Evolutionary conservation across 176 grass and related monocot species (phyloP), one percentile per base, ranked within the genome.

Genomic region (Tillandsia leiboldiana): DNA sequence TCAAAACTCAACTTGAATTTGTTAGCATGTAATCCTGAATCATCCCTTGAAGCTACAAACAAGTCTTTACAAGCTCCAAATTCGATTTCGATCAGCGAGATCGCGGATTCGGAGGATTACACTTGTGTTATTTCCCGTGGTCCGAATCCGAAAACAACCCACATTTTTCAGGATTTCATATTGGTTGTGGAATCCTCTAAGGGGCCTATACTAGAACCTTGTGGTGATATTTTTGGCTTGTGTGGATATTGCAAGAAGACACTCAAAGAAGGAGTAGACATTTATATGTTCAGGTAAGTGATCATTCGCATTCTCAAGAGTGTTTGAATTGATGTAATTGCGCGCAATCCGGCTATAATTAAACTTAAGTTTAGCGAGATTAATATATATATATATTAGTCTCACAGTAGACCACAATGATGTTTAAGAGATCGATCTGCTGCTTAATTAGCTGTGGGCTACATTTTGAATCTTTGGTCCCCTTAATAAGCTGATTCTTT

Each of bases 91-190:
- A 72, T 79, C 53, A 78, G 50, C 0, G 69, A 77, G n/a, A 76
- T 78, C 20, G 84, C 49, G 20, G 72, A 78, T 24, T 93, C 63
- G 1, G 87, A 99, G 70, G 87, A 99, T 67, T 99, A 93, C 75
- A 99, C 94, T 50, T 90, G 94, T 71, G 83, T 99, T 57, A 90
- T 92, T 64, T 70, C 83, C 53, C 89, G 83, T 13, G 94, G 94
- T 15, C 70, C 80, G 0, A 88, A 88, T 57, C 89, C 90, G 23
- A 85, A 78, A 61, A 99, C 84, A 64, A 93, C 80, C 17, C 94
- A 90, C 63, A 90, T 99, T 79, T 80, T 88, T 12, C 75, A 67
- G 52, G 89, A 79, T 20, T 70, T 80, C 72, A 90, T 84, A 63
- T 14, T 82, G 79, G 71, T 13, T 63, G 27, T 86, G 15, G 84